These are phyloP conservation scores for Chiua virens DNA, from an alignment of 768 basidiomycete genomes.

Conservation along the genomic window DNA sequence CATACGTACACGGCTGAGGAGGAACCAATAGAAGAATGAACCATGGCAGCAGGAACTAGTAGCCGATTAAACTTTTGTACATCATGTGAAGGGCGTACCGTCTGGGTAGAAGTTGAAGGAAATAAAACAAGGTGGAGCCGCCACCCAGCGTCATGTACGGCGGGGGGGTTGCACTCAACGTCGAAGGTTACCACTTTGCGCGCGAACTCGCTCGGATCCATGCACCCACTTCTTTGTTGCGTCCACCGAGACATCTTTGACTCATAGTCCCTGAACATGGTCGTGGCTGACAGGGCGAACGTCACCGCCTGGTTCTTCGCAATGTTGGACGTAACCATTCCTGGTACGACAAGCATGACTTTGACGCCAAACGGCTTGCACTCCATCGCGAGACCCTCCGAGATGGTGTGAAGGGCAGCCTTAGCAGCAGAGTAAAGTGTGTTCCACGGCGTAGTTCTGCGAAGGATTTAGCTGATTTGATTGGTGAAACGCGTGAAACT, in stretches of 20 bases:
- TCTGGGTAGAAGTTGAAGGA: too few relatives aligned
- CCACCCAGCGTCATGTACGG: conserved; percentile 51
- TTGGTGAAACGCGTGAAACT: conserved; percentile 16
- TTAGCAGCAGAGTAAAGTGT: conserved; percentile 58
- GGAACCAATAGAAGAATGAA: too few relatives aligned
- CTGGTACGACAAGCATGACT: conserved; percentile 70
- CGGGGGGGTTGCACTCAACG: conserved; percentile 47
- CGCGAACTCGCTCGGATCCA: conserved; percentile 56
- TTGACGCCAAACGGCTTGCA: conserved; percentile 67
- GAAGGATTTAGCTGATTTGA: conserved; percentile 1
- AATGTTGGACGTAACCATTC: conserved; percentile 66
- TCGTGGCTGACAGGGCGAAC: conserved; percentile 48
- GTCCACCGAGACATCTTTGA: conserved; percentile 55
- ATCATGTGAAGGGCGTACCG: conserved; percentile 19
- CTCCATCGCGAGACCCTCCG: conserved; percentile 71
- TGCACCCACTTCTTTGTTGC: conserved; percentile 46
- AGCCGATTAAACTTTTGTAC: not conserved
- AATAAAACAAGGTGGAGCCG: conserved; percentile 32
- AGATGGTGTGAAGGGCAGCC: conserved; percentile 57
- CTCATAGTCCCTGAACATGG: conserved; percentile 55
- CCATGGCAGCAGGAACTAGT: too few relatives aligned
- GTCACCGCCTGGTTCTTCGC: conserved; percentile 46
- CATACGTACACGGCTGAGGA: too few relatives aligned
- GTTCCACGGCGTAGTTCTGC: conserved; percentile 70
- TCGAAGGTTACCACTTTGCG: conserved; percentile 48